phyloP scores from a whole-genome alignment of 305 asterid species.

The Fraxinus paxiana region DNA sequence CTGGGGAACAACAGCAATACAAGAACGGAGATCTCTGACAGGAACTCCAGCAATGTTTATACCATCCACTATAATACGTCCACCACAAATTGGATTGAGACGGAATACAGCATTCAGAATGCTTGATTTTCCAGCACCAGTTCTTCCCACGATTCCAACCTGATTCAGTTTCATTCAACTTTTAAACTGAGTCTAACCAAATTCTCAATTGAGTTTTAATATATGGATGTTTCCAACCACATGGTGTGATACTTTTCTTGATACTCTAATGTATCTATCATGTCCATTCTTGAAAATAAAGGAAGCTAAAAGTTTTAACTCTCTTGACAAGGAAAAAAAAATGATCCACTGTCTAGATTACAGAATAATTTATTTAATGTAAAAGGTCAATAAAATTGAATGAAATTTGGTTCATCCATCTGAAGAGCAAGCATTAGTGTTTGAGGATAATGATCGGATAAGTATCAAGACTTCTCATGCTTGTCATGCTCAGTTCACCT shows the following conservation, averaged over 20 bases:
- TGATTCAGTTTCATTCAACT: conserved; percentile 25
- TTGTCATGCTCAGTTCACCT: background rate
- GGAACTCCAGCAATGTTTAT: conserved; percentile 51
- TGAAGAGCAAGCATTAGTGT: background rate
- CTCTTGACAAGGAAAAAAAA: background rate
- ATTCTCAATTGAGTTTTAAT: background rate
- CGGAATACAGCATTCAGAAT: conserved; percentile 78
- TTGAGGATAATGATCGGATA: background rate
- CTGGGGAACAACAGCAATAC: conserved; percentile 82
- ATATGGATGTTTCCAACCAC: background rate
- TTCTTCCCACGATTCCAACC: conserved; percentile 95
- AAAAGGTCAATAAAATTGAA: background rate
- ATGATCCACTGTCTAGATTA: background rate
- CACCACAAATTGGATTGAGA: conserved; percentile 64
- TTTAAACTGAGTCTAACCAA: background rate
- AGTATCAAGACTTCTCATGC: background rate
- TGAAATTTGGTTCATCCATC: background rate
- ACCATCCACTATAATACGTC: conserved; percentile 63
- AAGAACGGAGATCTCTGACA: conserved; percentile 72
- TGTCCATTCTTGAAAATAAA: background rate
- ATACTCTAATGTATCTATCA: background rate
- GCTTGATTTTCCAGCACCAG: conserved; percentile 98
- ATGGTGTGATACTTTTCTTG: background rate
- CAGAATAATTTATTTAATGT: background rate
- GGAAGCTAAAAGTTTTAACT: background rate